A percentile compares a stretch with the other conserved stretches of the same genome.
phyloP scores from a whole-genome alignment of 768 basidiomycete genomes.

The Trametes sanguinea region DNA sequence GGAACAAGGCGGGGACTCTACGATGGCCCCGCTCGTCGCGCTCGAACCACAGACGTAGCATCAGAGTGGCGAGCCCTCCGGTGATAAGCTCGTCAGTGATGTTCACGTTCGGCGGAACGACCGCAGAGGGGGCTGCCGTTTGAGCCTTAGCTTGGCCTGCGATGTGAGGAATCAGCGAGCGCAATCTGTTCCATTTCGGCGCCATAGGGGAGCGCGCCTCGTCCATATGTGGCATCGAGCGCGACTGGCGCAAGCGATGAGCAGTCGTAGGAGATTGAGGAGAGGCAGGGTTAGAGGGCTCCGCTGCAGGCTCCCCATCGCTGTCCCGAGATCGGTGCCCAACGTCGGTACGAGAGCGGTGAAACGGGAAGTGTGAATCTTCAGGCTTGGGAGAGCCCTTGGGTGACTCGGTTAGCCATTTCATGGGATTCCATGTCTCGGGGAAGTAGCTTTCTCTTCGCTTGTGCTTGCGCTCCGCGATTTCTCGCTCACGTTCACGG shows the following conservation, averaged over 20 bases:
- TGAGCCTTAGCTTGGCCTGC: constrained; percentile 37
- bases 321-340: constrained; percentile 5
- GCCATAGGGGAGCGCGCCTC: constrained; percentile 24
- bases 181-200: constrained; percentile 63
- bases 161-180: constrained; percentile 64
- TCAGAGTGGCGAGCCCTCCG: constrained; percentile 75
- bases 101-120: constrained; percentile 59
- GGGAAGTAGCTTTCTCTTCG: constrained; percentile 46
- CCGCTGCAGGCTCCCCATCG: constrained; percentile 5
- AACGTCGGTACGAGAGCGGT: constrained; percentile 8
- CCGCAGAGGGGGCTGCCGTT: constrained; percentile 46
- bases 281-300: not conserved
- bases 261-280: constrained; percentile 4
- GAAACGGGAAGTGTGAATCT: constrained; percentile 10
- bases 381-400: constrained; percentile 16
- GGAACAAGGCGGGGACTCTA: constrained; percentile 77
- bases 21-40: constrained; percentile 82
- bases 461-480: constrained; percentile 56
- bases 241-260: constrained; percentile 28
- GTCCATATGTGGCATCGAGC: constrained; percentile 32
- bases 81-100: constrained; percentile 82
- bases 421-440: constrained; percentile 57
- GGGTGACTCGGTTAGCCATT: constrained; percentile 42
- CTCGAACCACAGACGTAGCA: constrained; percentile 84
- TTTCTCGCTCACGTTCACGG: constrained; percentile 42